Base-by-base conservation (phyloP, 2,329 filamentous ascomycete species). In the Ophiostoma ips region DNA sequence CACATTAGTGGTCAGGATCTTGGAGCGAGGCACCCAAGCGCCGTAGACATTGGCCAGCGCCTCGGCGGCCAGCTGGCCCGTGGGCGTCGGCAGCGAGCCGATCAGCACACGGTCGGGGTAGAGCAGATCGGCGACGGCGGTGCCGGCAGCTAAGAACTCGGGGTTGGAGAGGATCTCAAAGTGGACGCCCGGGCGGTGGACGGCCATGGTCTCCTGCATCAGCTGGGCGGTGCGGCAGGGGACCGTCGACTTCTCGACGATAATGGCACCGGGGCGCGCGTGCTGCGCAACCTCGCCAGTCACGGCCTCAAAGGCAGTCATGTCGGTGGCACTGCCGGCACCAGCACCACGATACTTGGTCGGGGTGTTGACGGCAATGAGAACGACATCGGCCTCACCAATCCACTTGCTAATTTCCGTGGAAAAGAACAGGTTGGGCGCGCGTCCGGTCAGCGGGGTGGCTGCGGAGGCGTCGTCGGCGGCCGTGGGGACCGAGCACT, bases 161-260 rank as follows among this genome's bases (percentile, higher is more conserved):
- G 85, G 85, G 64, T 89, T 89, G 43, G 83, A 87, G 24, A 89
- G 73, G 50, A 89, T 78, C 61, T 88, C 82, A 60, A 88, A 88
- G 54, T 75, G 72, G 12, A 79, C 71, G 16, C 73, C 75, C 1
- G 81, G 81, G 12, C 77, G 76, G 58, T 78, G 74, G 56, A 73
- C 70, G 47, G 71, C 67, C 56, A 80, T 69, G 56, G 80, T 85
- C 56, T 81, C 75, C 57, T 76, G 72, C 36, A 88, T 78, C 31
- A 79, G 74, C 57, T 85, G 74, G 2, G 83, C 82, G 5, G 84
- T 88, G 53, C 81, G 71, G 62, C 82, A 86, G 3, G 85, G 85
- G 24, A 89, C 85, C 0, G 85, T 90, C 50, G 79, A 84, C 68
- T 89, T 90, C 68, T 89, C 84, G 18, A 89, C 84, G 47, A 90